Evolutionary conservation across 768 basidiomycete genomes (phyloP).

Genomic region (Amanita phalloides): DNA sequence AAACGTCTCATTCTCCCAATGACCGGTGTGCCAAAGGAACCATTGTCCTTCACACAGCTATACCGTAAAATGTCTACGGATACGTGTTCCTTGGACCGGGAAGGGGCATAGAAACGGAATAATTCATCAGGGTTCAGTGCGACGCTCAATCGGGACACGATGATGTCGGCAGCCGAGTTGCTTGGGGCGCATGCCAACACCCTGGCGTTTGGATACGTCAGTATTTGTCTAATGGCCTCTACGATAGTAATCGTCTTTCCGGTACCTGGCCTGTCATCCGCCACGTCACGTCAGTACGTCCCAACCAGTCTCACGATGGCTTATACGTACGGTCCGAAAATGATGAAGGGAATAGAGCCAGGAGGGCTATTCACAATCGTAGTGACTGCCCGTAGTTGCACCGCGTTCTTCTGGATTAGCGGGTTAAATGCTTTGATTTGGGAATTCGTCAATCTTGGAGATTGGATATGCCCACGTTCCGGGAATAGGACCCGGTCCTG

Average conservation of each 20-base stretch:
- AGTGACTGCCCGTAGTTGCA: conserved; percentile 38
- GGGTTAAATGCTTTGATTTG: conserved; percentile 25
- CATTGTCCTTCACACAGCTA: conserved; percentile 21
- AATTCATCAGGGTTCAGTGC: conserved; percentile 23
- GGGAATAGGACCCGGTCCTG: conserved; percentile 45
- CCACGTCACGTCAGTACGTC: neutral
- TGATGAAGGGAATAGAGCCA: conserved; percentile 43
- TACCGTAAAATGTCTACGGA: conserved; percentile 31
- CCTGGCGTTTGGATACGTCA: conserved; percentile 27
- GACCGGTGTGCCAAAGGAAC: conserved; percentile 29
- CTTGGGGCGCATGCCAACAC: conserved; percentile 54
- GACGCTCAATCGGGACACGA: conserved; percentile 31
- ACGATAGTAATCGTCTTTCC: conserved; percentile 59
- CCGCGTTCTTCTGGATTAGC: conserved; percentile 31
- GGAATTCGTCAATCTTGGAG: conserved; percentile 4
- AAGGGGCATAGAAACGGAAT: conserved; percentile 48
- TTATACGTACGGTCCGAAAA: conserved; percentile 49
- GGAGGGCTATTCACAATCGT: conserved; percentile 31
- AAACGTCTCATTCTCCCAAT: conserved; percentile 28
- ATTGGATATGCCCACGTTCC: conserved; percentile 15
- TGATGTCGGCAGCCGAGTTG: conserved; percentile 55
- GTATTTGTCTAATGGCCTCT: conserved; percentile 46
- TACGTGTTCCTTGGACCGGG: conserved; percentile 32
- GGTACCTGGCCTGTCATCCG: conserved; percentile 38
- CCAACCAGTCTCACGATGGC: neutral